A percentile compares a stretch with the other conserved stretches of the same genome.
phyloP scores from a whole-genome alignment of 140 eudicot genomes.

The Cichorium intybus region DNA sequence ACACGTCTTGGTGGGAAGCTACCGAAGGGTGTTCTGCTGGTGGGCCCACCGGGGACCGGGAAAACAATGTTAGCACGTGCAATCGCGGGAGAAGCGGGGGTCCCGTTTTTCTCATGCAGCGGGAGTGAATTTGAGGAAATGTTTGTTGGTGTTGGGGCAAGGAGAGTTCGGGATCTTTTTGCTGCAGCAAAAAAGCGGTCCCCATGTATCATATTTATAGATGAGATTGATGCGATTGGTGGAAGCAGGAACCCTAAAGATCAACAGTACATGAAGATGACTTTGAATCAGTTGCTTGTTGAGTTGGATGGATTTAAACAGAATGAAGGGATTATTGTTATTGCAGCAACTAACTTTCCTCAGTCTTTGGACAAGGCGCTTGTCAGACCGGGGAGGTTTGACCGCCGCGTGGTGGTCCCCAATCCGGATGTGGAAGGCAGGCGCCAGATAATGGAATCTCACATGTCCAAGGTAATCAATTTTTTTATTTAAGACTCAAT shows the following conservation, averaged over 20 bases:
- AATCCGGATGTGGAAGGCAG: conserved; percentile 99
- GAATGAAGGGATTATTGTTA: conserved; percentile 88
- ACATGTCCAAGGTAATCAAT: conserved; percentile 91
- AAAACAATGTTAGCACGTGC: conserved; percentile 99
- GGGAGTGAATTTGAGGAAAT: conserved; percentile 98
- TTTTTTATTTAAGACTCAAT: neutral
- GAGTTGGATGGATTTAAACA: conserved; percentile 97
- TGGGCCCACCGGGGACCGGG: conserved; percentile 99
- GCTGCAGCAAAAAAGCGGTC: conserved; percentile 94
- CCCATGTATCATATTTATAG: conserved; percentile 94
- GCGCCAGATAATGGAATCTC: conserved; percentile 89
- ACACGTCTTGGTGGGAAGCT: conserved; percentile 97
- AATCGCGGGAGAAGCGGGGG: conserved; percentile 98
- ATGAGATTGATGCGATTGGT: conserved; percentile 95
- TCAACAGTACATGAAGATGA: conserved; percentile 95
- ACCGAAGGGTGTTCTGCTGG: conserved; percentile 94
- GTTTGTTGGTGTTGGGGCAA: conserved; percentile 99
- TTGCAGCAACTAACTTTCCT: conserved; percentile 93
- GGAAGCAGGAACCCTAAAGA: conserved; percentile 95
- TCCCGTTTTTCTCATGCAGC: conserved; percentile 91
- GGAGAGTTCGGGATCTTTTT: conserved; percentile 92
- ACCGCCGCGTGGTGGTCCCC: conserved; percentile 88
- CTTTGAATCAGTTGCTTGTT: conserved; percentile 88
- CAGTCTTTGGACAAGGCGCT: conserved; percentile 91
- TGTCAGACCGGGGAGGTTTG: conserved; percentile 95